Conservation (phyloP, 1,284 basidiomycete species). For the Neotropicomus parvogracilis region DNA sequence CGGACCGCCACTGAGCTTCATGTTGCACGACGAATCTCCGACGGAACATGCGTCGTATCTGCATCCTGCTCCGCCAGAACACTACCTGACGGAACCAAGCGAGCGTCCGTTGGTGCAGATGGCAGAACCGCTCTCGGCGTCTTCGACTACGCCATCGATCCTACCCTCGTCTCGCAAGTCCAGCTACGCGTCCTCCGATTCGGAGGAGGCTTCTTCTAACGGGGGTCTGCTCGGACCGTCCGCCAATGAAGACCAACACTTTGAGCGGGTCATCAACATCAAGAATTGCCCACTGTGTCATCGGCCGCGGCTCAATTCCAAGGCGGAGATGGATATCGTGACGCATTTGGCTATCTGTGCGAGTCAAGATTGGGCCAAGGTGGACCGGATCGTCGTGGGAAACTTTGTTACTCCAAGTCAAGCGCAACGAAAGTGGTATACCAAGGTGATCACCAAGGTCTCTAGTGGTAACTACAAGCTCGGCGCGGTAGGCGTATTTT, state of each 20-base stretch:
- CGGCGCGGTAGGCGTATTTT: conserved; percentile 64
- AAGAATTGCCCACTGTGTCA: conserved; percentile 94
- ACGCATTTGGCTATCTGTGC: conserved; percentile 94
- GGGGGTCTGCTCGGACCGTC: conserved; percentile 5
- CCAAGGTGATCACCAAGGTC: conserved; percentile 83
- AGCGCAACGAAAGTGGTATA: conserved; percentile 96
- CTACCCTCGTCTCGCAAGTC: conserved; percentile 26
- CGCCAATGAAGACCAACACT: conserved; percentile 39
- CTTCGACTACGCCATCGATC: conserved; percentile 18
- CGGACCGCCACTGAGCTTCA: conserved; percentile 43
- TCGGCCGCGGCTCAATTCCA: conserved; percentile 77
- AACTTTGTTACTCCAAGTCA: conserved; percentile 95
- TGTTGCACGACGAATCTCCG: conserved; percentile 28
- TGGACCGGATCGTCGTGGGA: conserved; percentile 87
- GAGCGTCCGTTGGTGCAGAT: conserved; percentile 42
- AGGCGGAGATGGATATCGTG: conserved; percentile 90
- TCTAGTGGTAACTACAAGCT: conserved; percentile 84
- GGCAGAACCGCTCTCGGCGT: conserved; percentile 27
- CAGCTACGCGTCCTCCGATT: conserved; percentile 43
- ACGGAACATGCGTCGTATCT: conserved; percentile 12
- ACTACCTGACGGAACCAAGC: conserved; percentile 42
- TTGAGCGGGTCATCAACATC: conserved; percentile 92
- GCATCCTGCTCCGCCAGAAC: conserved; percentile 19
- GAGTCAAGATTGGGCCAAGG: conserved; percentile 85
- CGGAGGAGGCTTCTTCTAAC: conserved; percentile 37